Percentiles rank a stretch among this genome's conserved stretches.
Conservation (phyloP, 139 green algal genomes). For the Volvox reticuliferus region DNA sequence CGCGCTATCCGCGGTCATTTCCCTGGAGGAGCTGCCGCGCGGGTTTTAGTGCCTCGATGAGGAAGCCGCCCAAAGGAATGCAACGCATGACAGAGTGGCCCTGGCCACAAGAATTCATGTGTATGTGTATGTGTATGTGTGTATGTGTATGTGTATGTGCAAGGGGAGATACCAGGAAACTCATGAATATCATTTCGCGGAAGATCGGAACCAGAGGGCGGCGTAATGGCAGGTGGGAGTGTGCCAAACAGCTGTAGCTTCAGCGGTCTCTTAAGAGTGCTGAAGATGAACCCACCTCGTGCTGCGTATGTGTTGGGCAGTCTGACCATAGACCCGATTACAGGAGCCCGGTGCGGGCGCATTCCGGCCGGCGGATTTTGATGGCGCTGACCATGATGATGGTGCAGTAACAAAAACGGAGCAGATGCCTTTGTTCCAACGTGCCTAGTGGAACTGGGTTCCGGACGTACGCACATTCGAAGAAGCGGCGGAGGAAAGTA, state of each 20-base stretch:
- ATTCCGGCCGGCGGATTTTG: no score
- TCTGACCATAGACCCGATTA: neutral
- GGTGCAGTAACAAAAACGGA: no score
- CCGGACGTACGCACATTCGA: no score
- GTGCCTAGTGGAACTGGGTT: no score
- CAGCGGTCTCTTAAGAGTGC: no score
- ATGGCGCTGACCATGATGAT: neutral
- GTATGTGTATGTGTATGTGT: neutral
- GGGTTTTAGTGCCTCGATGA: neutral
- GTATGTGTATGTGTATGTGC: neutral
- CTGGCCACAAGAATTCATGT: neutral
- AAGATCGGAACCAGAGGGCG: neutral
- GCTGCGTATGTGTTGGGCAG: neutral
- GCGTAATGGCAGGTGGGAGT: neutral
- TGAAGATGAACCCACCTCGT: neutral
- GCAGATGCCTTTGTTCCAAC: no score
- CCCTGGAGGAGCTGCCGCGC: neutral
- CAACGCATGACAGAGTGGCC: neutral
- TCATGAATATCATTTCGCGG: neutral
- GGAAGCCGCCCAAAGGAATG: neutral
- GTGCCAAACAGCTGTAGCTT: no score
- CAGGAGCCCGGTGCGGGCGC: no score
- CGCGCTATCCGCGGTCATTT: neutral
- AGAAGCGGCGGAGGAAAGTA: no score
- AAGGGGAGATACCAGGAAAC: no score